Conservation (phyloP, 2,329 filamentous ascomycete genomes). For the Tothia fuscella region DNA sequence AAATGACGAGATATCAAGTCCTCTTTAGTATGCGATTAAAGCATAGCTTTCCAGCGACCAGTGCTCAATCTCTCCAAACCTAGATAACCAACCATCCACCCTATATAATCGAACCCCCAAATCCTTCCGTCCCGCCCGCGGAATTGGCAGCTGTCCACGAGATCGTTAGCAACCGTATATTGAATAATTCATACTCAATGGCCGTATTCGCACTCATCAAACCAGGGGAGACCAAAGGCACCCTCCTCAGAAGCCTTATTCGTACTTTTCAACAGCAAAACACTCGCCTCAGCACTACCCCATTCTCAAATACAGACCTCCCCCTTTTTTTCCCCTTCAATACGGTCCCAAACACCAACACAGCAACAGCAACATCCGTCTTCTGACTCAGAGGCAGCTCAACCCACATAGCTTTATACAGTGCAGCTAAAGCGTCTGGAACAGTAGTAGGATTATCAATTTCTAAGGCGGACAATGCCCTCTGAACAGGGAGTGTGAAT, state of each 20-base stretch:
- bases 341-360: slow-evolving; percentile 34
- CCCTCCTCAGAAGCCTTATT: slow-evolving; percentile 39
- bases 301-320: slow-evolving; percentile 21
- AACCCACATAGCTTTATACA: slow-evolving; percentile 43
- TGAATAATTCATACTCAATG: not conserved
- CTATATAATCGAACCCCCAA: slow-evolving; percentile 52
- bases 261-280: slow-evolving; percentile 36
- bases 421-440: slow-evolving; percentile 28
- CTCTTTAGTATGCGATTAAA: slow-evolving; percentile 17
- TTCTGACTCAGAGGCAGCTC: slow-evolving; percentile 34
- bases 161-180: not conserved
- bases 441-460: slow-evolving; percentile 31
- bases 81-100: slow-evolving; percentile 40
- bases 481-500: slow-evolving; percentile 26
- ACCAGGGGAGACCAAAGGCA: slow-evolving; percentile 51
- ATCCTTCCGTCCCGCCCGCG: slow-evolving; percentile 41
- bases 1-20: slow-evolving; percentile 11
- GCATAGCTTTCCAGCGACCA: slow-evolving; percentile 26
- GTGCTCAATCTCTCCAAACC: slow-evolving; percentile 32
- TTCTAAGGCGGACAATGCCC: slow-evolving; percentile 39
- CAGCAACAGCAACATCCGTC: slow-evolving; percentile 30
- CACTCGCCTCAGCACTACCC: slow-evolving; percentile 33
- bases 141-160: slow-evolving; percentile 35
- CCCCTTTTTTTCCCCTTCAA: slow-evolving; percentile 17
- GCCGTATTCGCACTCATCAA: slow-evolving; percentile 25